A percentile compares a stretch with the other conserved stretches of the same genome.
These are phyloP conservation scores for Apophysomyces sp. DNA, from an alignment of 371 early-diverging fungal genomes.

Conservation along the genomic window DNA sequence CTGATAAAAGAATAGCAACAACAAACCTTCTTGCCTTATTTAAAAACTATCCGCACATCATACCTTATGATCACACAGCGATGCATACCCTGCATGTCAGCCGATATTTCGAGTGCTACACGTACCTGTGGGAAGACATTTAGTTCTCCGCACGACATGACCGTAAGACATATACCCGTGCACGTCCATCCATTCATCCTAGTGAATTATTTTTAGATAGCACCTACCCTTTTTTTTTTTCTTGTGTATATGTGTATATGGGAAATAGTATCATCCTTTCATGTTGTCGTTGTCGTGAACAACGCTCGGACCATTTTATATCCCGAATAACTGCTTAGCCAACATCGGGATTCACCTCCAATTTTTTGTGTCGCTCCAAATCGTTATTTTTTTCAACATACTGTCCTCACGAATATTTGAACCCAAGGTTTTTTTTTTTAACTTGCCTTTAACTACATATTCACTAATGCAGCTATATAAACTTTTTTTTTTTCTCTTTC, in stretches of 20 bases:
- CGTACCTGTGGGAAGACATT: neutral
- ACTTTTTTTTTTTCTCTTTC: neutral
- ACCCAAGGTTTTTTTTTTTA: neutral
- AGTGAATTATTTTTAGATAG: neutral
- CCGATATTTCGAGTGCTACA: neutral
- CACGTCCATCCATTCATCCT: neutral
- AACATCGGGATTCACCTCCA: neutral
- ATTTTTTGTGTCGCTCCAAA: neutral
- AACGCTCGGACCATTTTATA: neutral
- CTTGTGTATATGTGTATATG: neutral
- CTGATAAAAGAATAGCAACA: neutral
- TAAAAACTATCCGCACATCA: neutral
- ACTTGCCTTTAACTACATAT: neutral
- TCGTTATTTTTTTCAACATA: neutral
- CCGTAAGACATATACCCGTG: neutral
- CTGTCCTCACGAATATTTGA: neutral
- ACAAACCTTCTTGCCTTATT: neutral
- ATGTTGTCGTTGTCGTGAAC: neutral
- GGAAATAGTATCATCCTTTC: neutral
- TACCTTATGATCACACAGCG: neutral
- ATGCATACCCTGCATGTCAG: conserved; percentile 4
- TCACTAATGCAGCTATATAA: neutral
- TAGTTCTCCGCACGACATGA: neutral
- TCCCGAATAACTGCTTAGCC: neutral
- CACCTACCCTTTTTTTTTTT: neutral